Conservation (phyloP, 768 basidiomycete genomes). For the Boletus rubroflammeus region DNA sequence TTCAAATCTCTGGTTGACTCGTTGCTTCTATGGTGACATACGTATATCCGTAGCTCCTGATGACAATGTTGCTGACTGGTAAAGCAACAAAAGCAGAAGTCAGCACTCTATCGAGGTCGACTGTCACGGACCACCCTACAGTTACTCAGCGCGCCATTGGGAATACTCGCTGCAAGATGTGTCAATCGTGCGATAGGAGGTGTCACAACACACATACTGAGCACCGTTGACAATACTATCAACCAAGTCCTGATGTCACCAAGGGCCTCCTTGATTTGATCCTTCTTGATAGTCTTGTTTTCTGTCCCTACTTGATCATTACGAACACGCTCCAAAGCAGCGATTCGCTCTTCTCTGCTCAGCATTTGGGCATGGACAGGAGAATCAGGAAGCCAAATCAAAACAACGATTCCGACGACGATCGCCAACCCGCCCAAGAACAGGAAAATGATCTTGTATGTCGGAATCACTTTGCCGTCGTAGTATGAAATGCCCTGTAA, state of each 20-base stretch:
- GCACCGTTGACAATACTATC: slow-evolving; percentile 53
- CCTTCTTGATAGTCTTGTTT: slow-evolving; percentile 56
- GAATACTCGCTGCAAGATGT: slow-evolving; percentile 50
- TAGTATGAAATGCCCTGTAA: slow-evolving; percentile 55
- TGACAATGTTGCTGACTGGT: slow-evolving; percentile 58
- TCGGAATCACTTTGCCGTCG: slow-evolving; percentile 42
- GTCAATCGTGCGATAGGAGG: not conserved
- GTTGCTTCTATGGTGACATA: slow-evolving; percentile 26
- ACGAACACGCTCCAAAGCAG: slow-evolving; percentile 62
- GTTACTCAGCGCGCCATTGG: slow-evolving; percentile 61
- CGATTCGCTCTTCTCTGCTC: slow-evolving; percentile 56
- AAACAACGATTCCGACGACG: slow-evolving; percentile 50
- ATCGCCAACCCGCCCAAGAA: slow-evolving; percentile 60
- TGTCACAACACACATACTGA: slow-evolving; percentile 41
- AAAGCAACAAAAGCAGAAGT: not conserved
- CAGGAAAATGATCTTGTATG: slow-evolving; percentile 62
- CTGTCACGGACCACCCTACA: slow-evolving; percentile 39
- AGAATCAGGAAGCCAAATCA: slow-evolving; percentile 63
- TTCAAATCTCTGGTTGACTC: not conserved
- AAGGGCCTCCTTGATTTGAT: slow-evolving; percentile 55
- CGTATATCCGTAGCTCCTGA: slow-evolving; percentile 64
- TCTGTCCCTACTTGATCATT: slow-evolving; percentile 62
- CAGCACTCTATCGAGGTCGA: not conserved
- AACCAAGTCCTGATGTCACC: slow-evolving; percentile 59
- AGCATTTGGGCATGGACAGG: slow-evolving; percentile 58